Percentiles rank a stretch among this genome's conserved stretches.
phyloP scores from a whole-genome alignment of 306 rosid genomes.

The Trifolium fragiferum region DNA sequence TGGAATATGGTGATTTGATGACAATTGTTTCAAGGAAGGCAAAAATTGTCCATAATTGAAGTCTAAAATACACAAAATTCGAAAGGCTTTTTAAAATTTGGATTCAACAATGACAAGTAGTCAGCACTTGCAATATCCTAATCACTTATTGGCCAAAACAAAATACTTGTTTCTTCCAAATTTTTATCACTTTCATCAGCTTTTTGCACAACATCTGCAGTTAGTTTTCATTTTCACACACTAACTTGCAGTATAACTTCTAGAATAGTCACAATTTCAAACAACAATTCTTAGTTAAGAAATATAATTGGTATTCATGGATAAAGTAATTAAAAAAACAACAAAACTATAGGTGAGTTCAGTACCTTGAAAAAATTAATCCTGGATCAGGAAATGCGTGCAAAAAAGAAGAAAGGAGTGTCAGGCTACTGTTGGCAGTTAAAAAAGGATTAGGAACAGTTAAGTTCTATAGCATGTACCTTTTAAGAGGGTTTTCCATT shows the following conservation, averaged over 20 bases:
- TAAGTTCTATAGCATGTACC: slow-evolving; percentile 52
- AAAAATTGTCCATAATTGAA: background rate
- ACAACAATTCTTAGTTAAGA: background rate
- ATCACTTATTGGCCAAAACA: slow-evolving; percentile 7
- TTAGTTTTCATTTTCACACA: slow-evolving; percentile 26
- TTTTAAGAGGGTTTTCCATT: slow-evolving; percentile 76
- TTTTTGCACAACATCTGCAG: slow-evolving; percentile 26
- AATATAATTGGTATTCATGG: slow-evolving; percentile 15
- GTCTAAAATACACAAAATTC: background rate
- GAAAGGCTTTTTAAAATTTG: slow-evolving; percentile 1
- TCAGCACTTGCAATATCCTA: slow-evolving; percentile 2
- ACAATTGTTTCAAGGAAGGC: slow-evolving; percentile 1
- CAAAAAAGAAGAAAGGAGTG: slow-evolving; percentile 42
- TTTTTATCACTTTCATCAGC: slow-evolving; percentile 3
- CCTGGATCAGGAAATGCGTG: slow-evolving; percentile 60
- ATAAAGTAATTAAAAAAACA: background rate
- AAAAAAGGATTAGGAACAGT: slow-evolving; percentile 9
- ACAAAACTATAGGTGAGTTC: slow-evolving; percentile 11
- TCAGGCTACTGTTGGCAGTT: slow-evolving; percentile 2
- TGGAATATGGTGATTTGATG: background rate
- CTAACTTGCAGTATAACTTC: background rate
- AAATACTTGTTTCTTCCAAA: slow-evolving; percentile 1
- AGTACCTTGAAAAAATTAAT: slow-evolving; percentile 80
- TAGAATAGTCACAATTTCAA: background rate
- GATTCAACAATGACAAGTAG: slow-evolving; percentile 12